These are phyloP conservation scores for Hydrangea macrophylla DNA, from an alignment of 148 eudicot genomes.

Conservation along the genomic window DNA sequence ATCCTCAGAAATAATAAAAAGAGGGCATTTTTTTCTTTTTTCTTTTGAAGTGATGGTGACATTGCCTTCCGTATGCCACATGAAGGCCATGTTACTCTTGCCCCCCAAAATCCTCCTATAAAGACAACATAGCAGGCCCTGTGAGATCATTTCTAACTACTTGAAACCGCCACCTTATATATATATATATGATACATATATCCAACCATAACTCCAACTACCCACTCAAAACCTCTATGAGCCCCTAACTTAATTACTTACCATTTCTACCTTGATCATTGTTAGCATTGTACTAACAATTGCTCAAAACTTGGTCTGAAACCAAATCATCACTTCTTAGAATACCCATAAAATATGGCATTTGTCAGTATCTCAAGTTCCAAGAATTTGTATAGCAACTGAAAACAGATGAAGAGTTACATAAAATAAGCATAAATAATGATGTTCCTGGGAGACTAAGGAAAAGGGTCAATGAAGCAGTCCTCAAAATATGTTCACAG, in stretches of 20 bases:
- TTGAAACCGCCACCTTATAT: not conserved
- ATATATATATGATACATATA: too few relatives aligned
- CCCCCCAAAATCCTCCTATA: slow-evolving; percentile 21
- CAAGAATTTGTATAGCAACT: not conserved
- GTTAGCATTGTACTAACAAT: not conserved
- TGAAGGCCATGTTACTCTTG: slow-evolving; percentile 71
- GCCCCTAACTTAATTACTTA: not conserved
- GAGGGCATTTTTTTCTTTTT: too few relatives aligned
- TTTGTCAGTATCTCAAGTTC: too few relatives aligned
- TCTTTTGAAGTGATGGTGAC: slow-evolving; percentile 34
- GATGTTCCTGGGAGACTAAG: not conserved
- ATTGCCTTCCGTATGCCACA: slow-evolving; percentile 39
- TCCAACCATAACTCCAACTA: not conserved
- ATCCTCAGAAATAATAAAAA: slow-evolving; percentile 30
- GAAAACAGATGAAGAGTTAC: not conserved
- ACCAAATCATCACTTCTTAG: not conserved
- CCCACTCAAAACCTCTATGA: not conserved
- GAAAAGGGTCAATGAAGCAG: not conserved
- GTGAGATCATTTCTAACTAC: slow-evolving; percentile 18
- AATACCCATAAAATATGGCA: not conserved
- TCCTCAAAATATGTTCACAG: slow-evolving; percentile 1
- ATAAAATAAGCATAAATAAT: not conserved
- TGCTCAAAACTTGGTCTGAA: not conserved
- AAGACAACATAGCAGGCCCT: slow-evolving; percentile 11
- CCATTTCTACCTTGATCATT: too few relatives aligned